phyloP scores from a whole-genome alignment of 2,329 filamentous ascomycete genomes.

The Harringtonia aguacate region DNA sequence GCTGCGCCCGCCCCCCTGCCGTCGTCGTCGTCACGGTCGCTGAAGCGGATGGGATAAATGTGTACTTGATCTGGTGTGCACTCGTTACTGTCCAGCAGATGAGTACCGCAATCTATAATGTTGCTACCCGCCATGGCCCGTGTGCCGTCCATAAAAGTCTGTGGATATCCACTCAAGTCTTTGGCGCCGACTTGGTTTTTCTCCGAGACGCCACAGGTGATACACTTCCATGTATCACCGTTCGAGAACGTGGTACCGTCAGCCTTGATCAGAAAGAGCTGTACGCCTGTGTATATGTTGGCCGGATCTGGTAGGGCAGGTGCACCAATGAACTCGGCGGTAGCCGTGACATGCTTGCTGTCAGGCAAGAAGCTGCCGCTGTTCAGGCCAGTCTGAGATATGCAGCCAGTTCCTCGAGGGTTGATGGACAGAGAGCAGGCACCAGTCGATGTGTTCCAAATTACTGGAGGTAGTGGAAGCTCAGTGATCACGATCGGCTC shows the following conservation, averaged over 20 bases:
- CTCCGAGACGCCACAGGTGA: slow-evolving; percentile 30
- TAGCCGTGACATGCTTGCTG: slow-evolving; percentile 28
- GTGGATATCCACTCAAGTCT: slow-evolving; percentile 27
- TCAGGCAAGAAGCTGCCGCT: slow-evolving; percentile 28
- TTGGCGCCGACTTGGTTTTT: slow-evolving; percentile 17
- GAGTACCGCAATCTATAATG: slow-evolving; percentile 26
- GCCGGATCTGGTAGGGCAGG: slow-evolving; percentile 24
- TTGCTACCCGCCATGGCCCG: slow-evolving; percentile 22
- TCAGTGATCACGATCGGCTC: slow-evolving; percentile 24
- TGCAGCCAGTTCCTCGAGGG: slow-evolving; percentile 26
- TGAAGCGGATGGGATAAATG: slow-evolving; percentile 31
- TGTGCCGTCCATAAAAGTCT: slow-evolving; percentile 27
- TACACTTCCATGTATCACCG: slow-evolving; percentile 35
- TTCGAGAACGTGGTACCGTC: slow-evolving; percentile 29
- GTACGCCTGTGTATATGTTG: slow-evolving; percentile 29
- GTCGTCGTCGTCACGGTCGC: no score
- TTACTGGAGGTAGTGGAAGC: slow-evolving; percentile 26
- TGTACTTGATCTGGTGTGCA: slow-evolving; percentile 24
- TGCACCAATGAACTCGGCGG: slow-evolving; percentile 29
- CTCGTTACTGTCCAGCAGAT: slow-evolving; percentile 20
- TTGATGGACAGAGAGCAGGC: slow-evolving; percentile 23
- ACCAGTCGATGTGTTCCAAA: slow-evolving; percentile 14
- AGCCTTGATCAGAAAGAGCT: slow-evolving; percentile 31
- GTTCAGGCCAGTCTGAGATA: slow-evolving; percentile 14
- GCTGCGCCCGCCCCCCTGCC: slow-evolving; percentile 20